phyloP scores from a whole-genome alignment of 192 early-diverging fungal species.

The Coemansia umbellata region DNA sequence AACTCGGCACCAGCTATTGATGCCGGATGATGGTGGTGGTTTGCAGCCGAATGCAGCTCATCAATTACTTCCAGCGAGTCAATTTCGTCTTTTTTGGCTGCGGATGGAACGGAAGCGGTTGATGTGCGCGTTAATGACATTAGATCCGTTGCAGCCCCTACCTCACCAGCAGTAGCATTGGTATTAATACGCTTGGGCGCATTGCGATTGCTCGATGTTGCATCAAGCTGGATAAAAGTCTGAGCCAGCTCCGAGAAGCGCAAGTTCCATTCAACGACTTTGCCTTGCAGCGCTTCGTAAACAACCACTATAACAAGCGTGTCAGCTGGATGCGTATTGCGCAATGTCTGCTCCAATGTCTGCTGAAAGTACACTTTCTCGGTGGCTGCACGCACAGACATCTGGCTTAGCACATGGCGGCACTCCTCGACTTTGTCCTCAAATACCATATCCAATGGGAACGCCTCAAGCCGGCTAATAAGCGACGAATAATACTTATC shows the following conservation, averaged over 20 bases:
- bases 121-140: slow-evolving; percentile 4
- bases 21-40: slow-evolving; percentile 13
- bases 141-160: background rate
- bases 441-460: slow-evolving; percentile 76
- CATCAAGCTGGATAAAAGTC: slow-evolving; percentile 77
- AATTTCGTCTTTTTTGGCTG: slow-evolving; percentile 15
- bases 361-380: slow-evolving; percentile 84
- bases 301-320: slow-evolving; percentile 78
- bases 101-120: background rate
- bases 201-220: background rate
- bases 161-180: background rate
- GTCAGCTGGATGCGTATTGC: slow-evolving; percentile 73
- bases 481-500: slow-evolving; percentile 86
- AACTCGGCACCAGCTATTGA: background rate
- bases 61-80: slow-evolving; percentile 41
- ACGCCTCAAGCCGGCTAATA: slow-evolving; percentile 70
- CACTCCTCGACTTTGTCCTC: slow-evolving; percentile 64
- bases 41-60: slow-evolving; percentile 33
- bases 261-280: slow-evolving; percentile 78
- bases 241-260: slow-evolving; percentile 78
- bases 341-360: slow-evolving; percentile 76
- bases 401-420: slow-evolving; percentile 65
- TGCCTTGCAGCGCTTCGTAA: slow-evolving; percentile 69
- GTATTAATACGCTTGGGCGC: background rate
- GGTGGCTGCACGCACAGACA: slow-evolving; percentile 63